Conservation (phyloP, 306 rosid genomes). For the Quercus agrifolia region DNA sequence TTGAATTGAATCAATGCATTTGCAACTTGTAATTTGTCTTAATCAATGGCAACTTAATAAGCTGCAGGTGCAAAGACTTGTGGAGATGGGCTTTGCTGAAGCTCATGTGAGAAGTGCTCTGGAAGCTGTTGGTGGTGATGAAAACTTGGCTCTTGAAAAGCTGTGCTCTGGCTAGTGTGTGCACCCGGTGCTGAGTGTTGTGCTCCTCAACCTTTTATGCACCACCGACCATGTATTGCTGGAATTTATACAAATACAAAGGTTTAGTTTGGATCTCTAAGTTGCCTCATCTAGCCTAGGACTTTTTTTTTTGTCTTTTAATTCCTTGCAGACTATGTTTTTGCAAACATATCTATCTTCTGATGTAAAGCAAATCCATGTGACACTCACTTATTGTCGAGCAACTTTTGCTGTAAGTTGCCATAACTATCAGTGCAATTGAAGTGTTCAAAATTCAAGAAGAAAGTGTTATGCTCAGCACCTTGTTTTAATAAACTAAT, state of each 20-base stretch:
- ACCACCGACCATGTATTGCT: not conserved
- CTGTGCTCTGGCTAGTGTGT: constrained; percentile 51
- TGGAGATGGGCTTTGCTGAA: constrained; percentile 96
- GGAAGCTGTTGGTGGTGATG: constrained; percentile 95
- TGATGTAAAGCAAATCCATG: not conserved
- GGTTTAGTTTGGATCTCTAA: not conserved
- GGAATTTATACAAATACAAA: constrained; percentile 18
- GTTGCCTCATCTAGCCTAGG: not conserved
- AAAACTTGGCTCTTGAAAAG: constrained; percentile 92
- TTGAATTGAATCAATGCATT: not conserved
- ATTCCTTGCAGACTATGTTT: not conserved
- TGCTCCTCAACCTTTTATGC: not conserved
- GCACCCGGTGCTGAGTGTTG: not conserved
- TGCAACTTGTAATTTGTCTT: constrained; percentile 1
- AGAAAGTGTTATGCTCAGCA: not conserved
- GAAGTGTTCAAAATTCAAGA: not conserved
- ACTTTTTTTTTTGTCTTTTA: not conserved
- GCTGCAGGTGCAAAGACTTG: constrained; percentile 77
- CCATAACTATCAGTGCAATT: not conserved
- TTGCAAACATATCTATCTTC: not conserved
- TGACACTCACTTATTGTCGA: not conserved
- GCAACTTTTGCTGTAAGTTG: not conserved
- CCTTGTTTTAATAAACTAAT: not conserved
- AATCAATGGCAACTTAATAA: not conserved
- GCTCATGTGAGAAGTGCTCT: constrained; percentile 70